Percentiles rank a stretch among this genome's conserved stretches.
phyloP scores from a whole-genome alignment of 257 asterid species.

The Cordia subcordata region DNA sequence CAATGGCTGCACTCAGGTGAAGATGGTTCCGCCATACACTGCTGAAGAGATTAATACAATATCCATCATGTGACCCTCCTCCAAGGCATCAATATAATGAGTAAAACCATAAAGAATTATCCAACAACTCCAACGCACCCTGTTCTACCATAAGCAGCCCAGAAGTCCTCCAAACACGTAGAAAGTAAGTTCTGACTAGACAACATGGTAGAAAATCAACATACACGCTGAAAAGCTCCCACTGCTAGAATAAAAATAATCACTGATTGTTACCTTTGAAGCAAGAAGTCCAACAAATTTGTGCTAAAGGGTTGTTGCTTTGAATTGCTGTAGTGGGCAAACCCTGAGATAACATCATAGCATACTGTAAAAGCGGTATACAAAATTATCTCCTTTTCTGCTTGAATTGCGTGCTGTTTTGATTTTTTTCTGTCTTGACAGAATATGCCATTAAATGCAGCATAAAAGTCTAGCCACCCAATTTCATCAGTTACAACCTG shows the following conservation, averaged over 20 bases:
- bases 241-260: conserved; percentile 3
- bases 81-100: not conserved
- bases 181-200: conserved; percentile 67
- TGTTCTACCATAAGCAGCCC: conserved; percentile 57
- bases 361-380: conserved; percentile 57
- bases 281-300: conserved; percentile 58
- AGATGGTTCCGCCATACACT: conserved; percentile 41
- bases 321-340: conserved; percentile 71
- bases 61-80: not conserved
- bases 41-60: conserved; percentile 22
- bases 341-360: conserved; percentile 71
- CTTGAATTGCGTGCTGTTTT: conserved; percentile 53
- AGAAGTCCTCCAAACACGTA: conserved; percentile 64
- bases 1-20: too few species aligned
- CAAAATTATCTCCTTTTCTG: conserved; percentile 61
- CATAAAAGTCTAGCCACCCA: conserved; percentile 78
- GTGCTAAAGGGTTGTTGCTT: conserved; percentile 46
- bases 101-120: not conserved
- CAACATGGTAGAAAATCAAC: conserved; percentile 18
- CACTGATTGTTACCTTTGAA: conserved; percentile 46
- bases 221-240: conserved; percentile 6
- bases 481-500: conserved; percentile 75
- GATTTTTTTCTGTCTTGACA: conserved; percentile 48
- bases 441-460: conserved; percentile 30
- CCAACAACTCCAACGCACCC: conserved; percentile 37